Conservation (phyloP, 176 grass and related monocot species). For the Oryza meyeriana region DNA sequence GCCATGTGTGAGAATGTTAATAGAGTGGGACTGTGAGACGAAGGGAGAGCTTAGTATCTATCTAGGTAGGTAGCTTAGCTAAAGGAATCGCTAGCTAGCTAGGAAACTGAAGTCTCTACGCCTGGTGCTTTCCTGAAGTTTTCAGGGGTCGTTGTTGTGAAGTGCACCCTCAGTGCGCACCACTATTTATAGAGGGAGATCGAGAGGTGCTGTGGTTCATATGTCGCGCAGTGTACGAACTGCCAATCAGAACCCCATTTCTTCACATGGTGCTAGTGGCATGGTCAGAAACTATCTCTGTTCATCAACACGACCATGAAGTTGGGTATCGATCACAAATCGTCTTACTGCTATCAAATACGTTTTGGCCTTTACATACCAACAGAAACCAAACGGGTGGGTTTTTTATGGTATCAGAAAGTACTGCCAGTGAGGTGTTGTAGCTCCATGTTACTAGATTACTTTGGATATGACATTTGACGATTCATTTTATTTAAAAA, state of each 20-base stretch:
- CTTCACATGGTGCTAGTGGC: not conserved
- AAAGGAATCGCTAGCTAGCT: not conserved
- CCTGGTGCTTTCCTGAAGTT: not conserved
- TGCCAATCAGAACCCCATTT: not conserved
- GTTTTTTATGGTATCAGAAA: not conserved
- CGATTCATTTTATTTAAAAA: too few species aligned
- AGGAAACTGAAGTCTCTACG: not conserved
- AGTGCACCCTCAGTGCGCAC: not conserved
- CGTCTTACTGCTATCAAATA: not conserved
- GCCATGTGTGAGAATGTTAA: conserved; percentile 23
- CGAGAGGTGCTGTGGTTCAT: not conserved
- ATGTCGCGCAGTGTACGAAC: not conserved
- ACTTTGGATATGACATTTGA: too few species aligned
- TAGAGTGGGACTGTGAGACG: not conserved
- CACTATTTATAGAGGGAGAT: conserved; percentile 29
- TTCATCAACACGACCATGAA: not conserved
- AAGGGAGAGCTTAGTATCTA: not conserved
- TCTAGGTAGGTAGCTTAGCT: not conserved
- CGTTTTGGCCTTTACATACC: not conserved
- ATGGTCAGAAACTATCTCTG: not conserved
- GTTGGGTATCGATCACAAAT: not conserved
- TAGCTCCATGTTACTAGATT: too few species aligned
- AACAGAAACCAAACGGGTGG: not conserved
- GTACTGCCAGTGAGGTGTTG: not conserved
- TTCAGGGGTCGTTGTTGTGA: conserved; percentile 2